Evolutionary conservation across 2,329 filamentous ascomycete genomes (phyloP), one percentile per base, ranked within the genome.

Genomic region (Talaromyces sp.): DNA sequence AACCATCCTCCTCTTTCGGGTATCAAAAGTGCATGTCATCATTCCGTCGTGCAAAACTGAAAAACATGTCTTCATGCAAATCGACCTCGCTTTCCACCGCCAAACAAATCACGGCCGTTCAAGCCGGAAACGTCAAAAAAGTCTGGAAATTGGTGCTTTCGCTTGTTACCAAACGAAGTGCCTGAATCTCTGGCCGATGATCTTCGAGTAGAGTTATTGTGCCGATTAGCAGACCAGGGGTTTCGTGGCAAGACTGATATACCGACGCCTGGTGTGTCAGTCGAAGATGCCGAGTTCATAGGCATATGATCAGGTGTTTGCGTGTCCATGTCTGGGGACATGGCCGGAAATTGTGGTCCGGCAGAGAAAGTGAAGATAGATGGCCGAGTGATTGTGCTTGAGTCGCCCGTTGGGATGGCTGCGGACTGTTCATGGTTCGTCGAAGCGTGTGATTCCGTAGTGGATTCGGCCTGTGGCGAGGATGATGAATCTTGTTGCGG

Each of bases 121-220:
- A 81, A 65, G 54, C 74, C 78, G 1, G 79, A 80, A 22, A 82
- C 66, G 64, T 82, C 80, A 63, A 82, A 82, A 65, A 81, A 81
- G 53, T 82, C 80, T 3, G 75, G 75, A 54, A 81, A 76, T 19
- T 75, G 73, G 56, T 77, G 70, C 68, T 80, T 81, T 61, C 80
- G 73, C 70, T 82, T 82, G 8, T 78, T 78, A 6, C 80, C 79
- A 7, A 80, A 63, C 4, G 70, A 72, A 10, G 75, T 67, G 1
- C 74, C 73, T 4, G 77, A 65, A 44, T 78, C 74, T 61, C 77
- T 72, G 36, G 71, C 71, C 1, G 77, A 69, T 57, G 72, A 66
- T 60, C 78, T 74, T 42, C 78, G 74, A 52, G 70, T 67, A n/a
- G 69, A 63, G 60, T 72, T 76, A 67, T 70, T 73, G 63, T 74